A percentile compares a stretch with the other conserved stretches of the same genome.
Evolutionary conservation across 495 filamentous ascomycete genomes (phyloP).

Genomic region (Thermothielavioides terrestris): DNA sequence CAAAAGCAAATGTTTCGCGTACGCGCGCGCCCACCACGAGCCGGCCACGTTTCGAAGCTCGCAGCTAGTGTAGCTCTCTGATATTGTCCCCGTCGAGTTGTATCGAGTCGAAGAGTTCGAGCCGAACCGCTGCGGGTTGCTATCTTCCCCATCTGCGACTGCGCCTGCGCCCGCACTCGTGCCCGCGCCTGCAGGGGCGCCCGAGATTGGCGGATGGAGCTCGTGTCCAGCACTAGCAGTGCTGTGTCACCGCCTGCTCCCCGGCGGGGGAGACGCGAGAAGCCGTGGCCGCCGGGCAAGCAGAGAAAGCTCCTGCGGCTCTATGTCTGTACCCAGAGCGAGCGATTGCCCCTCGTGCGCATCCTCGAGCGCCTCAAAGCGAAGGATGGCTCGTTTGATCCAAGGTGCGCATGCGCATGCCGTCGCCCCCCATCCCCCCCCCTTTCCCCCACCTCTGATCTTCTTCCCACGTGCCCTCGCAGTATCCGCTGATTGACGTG

Average conservation of each 20-base stretch:
- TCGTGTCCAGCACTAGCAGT: slow-evolving; percentile 7
- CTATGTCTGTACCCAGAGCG: slow-evolving; percentile 30
- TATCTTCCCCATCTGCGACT: too few relatives aligned
- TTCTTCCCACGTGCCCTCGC: neutral
- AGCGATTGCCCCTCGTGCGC: slow-evolving; percentile 25
- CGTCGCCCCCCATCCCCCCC: neutral
- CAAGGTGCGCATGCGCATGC: slow-evolving; percentile 17
- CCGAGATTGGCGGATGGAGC: slow-evolving; percentile 12
- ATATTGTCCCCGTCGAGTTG: neutral
- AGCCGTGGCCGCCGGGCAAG: slow-evolving; percentile 27
- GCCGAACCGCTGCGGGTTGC: neutral
- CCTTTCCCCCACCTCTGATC: too few relatives aligned
- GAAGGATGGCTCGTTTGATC: slow-evolving; percentile 27
- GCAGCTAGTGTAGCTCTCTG: neutral
- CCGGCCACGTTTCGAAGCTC: neutral
- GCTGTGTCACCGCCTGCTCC: slow-evolving; percentile 18
- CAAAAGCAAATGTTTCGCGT: neutral
- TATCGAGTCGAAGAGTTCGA: neutral
- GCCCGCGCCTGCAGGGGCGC: neutral
- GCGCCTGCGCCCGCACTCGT: too few relatives aligned
- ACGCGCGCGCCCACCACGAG: neutral
- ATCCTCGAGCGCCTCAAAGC: slow-evolving; percentile 27
- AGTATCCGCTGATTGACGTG: slow-evolving; percentile 1
- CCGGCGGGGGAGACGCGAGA: slow-evolving; percentile 26
- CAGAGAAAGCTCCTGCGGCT: slow-evolving; percentile 27